Conservation (phyloP, 2,329 filamentous ascomycete genomes). For the Claviceps sp. region DNA sequence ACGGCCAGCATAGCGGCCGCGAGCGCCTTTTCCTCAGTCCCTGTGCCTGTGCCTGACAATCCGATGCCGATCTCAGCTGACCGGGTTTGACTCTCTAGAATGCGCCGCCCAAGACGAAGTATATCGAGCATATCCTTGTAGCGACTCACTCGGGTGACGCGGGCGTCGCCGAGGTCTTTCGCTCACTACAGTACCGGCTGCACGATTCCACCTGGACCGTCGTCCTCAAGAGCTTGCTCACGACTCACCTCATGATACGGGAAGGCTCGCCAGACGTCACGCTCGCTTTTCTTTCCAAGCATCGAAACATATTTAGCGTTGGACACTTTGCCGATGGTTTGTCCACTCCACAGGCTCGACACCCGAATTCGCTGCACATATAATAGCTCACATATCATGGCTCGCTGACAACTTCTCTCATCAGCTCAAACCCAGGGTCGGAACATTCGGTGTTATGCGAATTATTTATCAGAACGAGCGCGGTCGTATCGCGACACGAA, state of each 20-base stretch:
- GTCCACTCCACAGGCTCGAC: slow-evolving; percentile 17
- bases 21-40: background rate
- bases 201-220: slow-evolving; percentile 99
- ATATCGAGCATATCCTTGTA: slow-evolving; percentile 94
- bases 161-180: slow-evolving; percentile 90
- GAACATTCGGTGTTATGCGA: slow-evolving; percentile 85
- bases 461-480: slow-evolving; percentile 73
- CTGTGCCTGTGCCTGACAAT: background rate
- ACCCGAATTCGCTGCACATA: too few relatives aligned
- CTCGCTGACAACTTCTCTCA: background rate
- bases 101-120: slow-evolving; percentile 95
- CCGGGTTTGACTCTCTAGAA: slow-evolving; percentile 38
- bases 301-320: slow-evolving; percentile 72
- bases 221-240: slow-evolving; percentile 93
- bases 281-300: slow-evolving; percentile 67
- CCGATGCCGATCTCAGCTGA: background rate
- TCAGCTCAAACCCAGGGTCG: slow-evolving; percentile 84
- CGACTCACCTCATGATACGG: slow-evolving; percentile 92
- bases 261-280: slow-evolving; percentile 87
- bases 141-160: slow-evolving; percentile 91
- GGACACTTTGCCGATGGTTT: slow-evolving; percentile 85
- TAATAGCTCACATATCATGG: too few relatives aligned
- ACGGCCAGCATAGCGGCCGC: background rate
- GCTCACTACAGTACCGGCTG: slow-evolving; percentile 74
- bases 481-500: slow-evolving; percentile 73